Evolutionary conservation across 176 grass and related monocot species (phyloP), one percentile per base, ranked within the genome.

Genomic region (Musa acuminata): DNA sequence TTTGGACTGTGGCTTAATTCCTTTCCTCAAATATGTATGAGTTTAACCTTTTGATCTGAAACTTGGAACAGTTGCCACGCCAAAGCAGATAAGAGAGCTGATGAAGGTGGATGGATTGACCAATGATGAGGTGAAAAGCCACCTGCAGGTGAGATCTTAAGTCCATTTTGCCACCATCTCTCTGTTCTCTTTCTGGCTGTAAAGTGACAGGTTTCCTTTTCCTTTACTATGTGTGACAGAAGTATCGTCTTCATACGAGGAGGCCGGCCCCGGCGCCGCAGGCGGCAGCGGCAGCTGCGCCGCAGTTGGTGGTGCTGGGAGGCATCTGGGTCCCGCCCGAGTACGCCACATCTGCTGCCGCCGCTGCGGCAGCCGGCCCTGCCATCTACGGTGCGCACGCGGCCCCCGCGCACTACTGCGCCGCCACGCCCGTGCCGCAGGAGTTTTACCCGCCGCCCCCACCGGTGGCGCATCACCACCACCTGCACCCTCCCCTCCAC

Each of bases 381-480:
- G 52, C 72, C 20, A 74, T 74, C 52, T 74, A 74, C 72, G 52
- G 52, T 49, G 72, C 59, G 22, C 52, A 68, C 1, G 35, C 84
- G 48, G 78, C 70, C 29, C 20, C 48, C n/a, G 69, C 69, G 21
- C 82, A 64, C 85, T 92, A 92, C 89, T 85, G 83, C 78, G 4
- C 55, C 82, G 54, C 52, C 52, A 71, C 86, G 1, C 82, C 84
- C 23, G 63, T 81, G 26, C 80, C 82, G 48, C 89, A 90, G 75
- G 87, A 92, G 53, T 92, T 90, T 81, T 96, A 92, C 81, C 73
- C 88, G 24, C 29, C 81, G 62, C 23, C 74, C 9, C 64, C 74
- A 64, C 78, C 53, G 63, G 53, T 53, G 19, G 35, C 89, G 82
- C 89, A 86, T 62, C 80, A 90, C 77, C 85, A 85, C 71, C 73